Evolutionary conservation across 2,329 filamentous ascomycete genomes (phyloP).

Genomic region (Dendryphion nanum): DNA sequence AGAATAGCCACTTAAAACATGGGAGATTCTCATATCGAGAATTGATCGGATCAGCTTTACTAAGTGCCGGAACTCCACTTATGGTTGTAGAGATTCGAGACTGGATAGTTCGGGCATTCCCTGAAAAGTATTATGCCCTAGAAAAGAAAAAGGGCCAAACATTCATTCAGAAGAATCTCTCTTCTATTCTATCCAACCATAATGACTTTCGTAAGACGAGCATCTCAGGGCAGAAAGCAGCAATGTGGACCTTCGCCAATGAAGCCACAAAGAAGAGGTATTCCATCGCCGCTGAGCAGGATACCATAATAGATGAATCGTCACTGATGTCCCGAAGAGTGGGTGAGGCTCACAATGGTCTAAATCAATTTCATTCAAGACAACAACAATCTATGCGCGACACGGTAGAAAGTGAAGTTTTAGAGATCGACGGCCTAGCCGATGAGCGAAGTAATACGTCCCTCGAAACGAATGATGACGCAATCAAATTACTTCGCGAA

Average conservation of each 20-base stretch:
- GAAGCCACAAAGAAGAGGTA: background rate
- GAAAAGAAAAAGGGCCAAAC: constrained; percentile 2
- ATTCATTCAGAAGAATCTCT: constrained; percentile 15
- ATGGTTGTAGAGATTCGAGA: constrained; percentile 3
- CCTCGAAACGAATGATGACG: too few species aligned
- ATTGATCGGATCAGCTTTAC: constrained; percentile 11
- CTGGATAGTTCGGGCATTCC: constrained; percentile 9
- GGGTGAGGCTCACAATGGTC: background rate
- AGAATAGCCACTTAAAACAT: too few species aligned
- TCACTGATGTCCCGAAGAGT: background rate
- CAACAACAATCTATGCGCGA: background rate
- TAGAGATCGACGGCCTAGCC: too few species aligned
- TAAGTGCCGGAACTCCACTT: constrained; percentile 6
- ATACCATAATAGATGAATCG: background rate
- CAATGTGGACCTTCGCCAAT: constrained; percentile 4
- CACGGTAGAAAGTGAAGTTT: too few species aligned
- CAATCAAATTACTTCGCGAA: too few species aligned
- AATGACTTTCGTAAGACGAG: constrained; percentile 11
- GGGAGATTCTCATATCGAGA: too few species aligned
- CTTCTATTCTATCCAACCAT: constrained; percentile 8
- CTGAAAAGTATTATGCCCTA: constrained; percentile 8
- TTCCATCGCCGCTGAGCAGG: background rate
- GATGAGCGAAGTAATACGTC: too few species aligned
- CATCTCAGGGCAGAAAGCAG: background rate
- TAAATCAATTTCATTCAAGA: background rate